phyloP scores from a whole-genome alignment of 75 land plant genomes.

The Pinus tabuliformis region DNA sequence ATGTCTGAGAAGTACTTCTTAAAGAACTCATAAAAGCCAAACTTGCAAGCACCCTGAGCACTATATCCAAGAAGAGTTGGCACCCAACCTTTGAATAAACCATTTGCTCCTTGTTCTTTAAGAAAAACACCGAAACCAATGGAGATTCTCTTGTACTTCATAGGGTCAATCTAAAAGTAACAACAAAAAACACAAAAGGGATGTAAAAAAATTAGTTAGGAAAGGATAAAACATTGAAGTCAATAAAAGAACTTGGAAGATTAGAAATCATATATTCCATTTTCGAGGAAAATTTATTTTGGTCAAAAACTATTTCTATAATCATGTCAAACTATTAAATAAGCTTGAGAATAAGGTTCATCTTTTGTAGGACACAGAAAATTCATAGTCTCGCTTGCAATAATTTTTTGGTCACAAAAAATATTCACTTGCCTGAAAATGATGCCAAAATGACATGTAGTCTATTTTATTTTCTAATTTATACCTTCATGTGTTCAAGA shows the following conservation, averaged over 20 bases:
- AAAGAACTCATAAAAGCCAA: slow-evolving; percentile 90
- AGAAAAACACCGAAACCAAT: slow-evolving; percentile 61
- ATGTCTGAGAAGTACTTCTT: slow-evolving; percentile 88
- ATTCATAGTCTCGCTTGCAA: neutral
- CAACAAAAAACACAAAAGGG: neutral
- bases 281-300: neutral
- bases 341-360: neutral
- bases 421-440: too few relatives aligned
- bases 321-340: neutral
- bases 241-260: neutral
- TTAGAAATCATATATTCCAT: neutral
- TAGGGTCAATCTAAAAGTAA: slow-evolving; percentile 66
- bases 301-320: neutral
- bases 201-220: neutral
- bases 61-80: slow-evolving; percentile 91
- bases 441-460: too few relatives aligned
- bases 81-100: slow-evolving; percentile 85
- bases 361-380: neutral
- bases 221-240: neutral
- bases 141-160: slow-evolving; percentile 71
- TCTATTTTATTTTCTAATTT: too few relatives aligned
- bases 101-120: slow-evolving; percentile 71
- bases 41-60: slow-evolving; percentile 95
- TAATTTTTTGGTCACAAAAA: neutral
- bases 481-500: too few relatives aligned